phyloP scores from a whole-genome alignment of 2,329 filamentous ascomycete species.

The Botrytis tulipae region DNA sequence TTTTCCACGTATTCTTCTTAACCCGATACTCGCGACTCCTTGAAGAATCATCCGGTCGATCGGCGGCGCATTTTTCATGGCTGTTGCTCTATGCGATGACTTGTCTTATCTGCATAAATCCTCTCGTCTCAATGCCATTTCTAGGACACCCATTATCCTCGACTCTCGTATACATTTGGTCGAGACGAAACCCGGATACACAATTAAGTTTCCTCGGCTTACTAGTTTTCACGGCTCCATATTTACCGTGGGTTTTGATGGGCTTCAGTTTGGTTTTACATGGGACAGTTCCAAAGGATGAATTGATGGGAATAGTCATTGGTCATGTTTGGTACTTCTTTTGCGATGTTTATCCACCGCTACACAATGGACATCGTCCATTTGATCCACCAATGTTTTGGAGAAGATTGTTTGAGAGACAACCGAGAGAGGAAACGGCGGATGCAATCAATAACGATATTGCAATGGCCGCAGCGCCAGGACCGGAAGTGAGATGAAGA shows the following conservation, averaged over 20 bases:
- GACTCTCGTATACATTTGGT: slow-evolving; percentile 97
- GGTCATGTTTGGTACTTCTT: slow-evolving; percentile 99
- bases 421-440: slow-evolving; percentile 49
- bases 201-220: slow-evolving; percentile 85
- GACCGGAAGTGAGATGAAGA: slow-evolving; percentile 41
- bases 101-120: slow-evolving; percentile 77
- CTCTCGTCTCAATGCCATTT: slow-evolving; percentile 87
- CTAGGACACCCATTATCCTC: slow-evolving; percentile 91
- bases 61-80: slow-evolving; percentile 93
- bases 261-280: slow-evolving; percentile 90
- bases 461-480: slow-evolving; percentile 51
- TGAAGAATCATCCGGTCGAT: slow-evolving; percentile 89
- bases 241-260: slow-evolving; percentile 94
- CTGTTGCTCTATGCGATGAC: slow-evolving; percentile 81
- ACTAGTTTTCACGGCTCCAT: slow-evolving; percentile 88
- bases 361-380: slow-evolving; percentile 80
- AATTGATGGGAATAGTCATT: slow-evolving; percentile 91
- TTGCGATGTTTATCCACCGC: slow-evolving; percentile 89
- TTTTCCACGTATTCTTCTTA: slow-evolving; percentile 98
- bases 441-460: slow-evolving; percentile 62
- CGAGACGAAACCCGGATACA: slow-evolving; percentile 87
- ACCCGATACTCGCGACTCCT: slow-evolving; percentile 93
- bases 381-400: slow-evolving; percentile 90
- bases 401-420: slow-evolving; percentile 77
- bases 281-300: slow-evolving; percentile 86